Percentiles rank a stretch among this genome's conserved stretches.
phyloP scores from a whole-genome alignment of 306 rosid genomes.

The Gastrolobium bilobum region DNA sequence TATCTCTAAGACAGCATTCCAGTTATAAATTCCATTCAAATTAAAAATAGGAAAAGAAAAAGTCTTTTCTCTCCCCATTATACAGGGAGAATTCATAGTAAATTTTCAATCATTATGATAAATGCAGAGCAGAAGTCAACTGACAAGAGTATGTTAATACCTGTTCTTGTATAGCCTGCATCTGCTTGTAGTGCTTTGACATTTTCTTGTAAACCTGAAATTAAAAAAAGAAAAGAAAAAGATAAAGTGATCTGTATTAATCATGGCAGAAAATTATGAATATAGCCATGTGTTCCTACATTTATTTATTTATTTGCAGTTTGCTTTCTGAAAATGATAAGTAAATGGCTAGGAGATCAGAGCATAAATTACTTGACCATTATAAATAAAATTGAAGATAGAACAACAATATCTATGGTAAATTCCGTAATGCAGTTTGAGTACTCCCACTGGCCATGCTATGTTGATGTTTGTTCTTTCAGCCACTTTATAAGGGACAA shows the following conservation, averaged over 20 bases:
- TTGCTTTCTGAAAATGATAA: slow-evolving; percentile 2
- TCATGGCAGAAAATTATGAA: slow-evolving; percentile 4
- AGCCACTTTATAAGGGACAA: slow-evolving; percentile 23
- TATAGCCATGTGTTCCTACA: slow-evolving; percentile 11
- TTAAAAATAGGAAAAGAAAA: neutral
- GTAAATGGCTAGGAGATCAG: neutral
- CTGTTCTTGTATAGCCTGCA: slow-evolving; percentile 90
- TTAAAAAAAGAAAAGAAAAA: slow-evolving; percentile 33
- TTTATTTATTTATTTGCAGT: neutral
- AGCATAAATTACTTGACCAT: slow-evolving; percentile 28
- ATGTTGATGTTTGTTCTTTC: slow-evolving; percentile 4
- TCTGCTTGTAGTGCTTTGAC: slow-evolving; percentile 71
- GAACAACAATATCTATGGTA: slow-evolving; percentile 7
- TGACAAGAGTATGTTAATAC: slow-evolving; percentile 49
- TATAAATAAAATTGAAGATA: slow-evolving; percentile 15
- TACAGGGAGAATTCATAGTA: slow-evolving; percentile 16
- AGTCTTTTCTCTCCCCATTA: neutral
- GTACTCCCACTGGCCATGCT: neutral
- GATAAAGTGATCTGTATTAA: slow-evolving; percentile 28
- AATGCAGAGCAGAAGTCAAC: slow-evolving; percentile 33
- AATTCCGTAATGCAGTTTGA: slow-evolving; percentile 14
- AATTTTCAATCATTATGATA: neutral
- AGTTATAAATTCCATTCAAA: slow-evolving; percentile 12
- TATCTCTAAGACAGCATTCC: slow-evolving; percentile 29
- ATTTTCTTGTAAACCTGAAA: slow-evolving; percentile 78